These are phyloP conservation scores for Zizania palustris DNA, from an alignment of 202 grass and related monocot species.

Conservation along the genomic window DNA sequence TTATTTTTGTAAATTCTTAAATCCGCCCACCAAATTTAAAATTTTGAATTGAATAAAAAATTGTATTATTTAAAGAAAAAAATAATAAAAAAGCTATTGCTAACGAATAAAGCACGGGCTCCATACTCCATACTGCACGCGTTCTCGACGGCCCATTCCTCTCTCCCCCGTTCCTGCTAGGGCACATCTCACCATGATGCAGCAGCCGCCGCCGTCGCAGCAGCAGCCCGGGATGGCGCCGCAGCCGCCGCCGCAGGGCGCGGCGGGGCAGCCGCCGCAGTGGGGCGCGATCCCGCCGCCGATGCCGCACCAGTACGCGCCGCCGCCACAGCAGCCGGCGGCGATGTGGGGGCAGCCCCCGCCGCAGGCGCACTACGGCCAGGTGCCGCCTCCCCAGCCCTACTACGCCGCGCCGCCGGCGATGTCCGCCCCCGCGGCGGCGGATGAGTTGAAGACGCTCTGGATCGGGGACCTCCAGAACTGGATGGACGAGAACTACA, in stretches of 20 bases:
- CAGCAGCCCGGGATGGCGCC: constrained; percentile 52
- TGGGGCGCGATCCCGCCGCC: constrained; percentile 82
- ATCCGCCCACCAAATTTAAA: too few species aligned
- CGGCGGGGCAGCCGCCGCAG: constrained; percentile 60
- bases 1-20: too few species aligned
- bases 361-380: constrained; percentile 61
- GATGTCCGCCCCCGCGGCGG: constrained; percentile 33
- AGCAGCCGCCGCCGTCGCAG: constrained; percentile 63
- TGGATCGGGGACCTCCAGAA: constrained; percentile 92
- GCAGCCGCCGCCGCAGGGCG: constrained; percentile 34
- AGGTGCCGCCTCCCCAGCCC: constrained; percentile 49
- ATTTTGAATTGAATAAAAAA: too few species aligned
- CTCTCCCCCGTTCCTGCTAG: constrained; percentile 55
- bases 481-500: constrained; percentile 95
- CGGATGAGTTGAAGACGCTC: constrained; percentile 78
- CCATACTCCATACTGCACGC: neutral
- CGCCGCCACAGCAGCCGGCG: constrained; percentile 38
- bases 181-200: constrained; percentile 71
- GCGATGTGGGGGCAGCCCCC: constrained; percentile 82
- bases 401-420: constrained; percentile 55
- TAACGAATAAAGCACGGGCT: neutral
- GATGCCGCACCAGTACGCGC: constrained; percentile 61
- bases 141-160: neutral
- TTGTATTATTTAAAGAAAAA: too few species aligned
- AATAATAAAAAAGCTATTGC: too few species aligned